Evolutionary conservation across 2,329 filamentous ascomycete species (phyloP).

Genomic region (Boeremia exigua): DNA sequence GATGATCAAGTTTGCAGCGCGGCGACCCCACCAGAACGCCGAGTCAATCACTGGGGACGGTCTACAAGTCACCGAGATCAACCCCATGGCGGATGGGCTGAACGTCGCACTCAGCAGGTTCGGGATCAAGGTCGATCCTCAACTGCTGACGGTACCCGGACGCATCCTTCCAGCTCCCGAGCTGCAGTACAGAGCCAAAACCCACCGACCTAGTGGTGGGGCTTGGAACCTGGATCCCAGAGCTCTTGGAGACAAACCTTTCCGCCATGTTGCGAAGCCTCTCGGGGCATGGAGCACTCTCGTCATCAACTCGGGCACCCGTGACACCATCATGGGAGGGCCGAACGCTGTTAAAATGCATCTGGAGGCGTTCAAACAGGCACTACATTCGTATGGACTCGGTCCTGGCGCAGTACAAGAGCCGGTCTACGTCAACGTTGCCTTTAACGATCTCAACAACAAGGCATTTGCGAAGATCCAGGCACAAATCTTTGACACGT

Average conservation of each 20-base stretch:
- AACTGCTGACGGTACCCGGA: conserved; percentile 74
- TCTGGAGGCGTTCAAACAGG: conserved; percentile 24
- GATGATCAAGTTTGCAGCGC: conserved; percentile 43
- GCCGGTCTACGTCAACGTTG: conserved; percentile 18
- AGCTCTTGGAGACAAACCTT: conserved; percentile 33
- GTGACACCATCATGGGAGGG: conserved; percentile 29
- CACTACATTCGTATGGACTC: conserved; percentile 34
- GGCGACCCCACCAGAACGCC: conserved; percentile 38
- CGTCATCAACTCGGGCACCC: conserved; percentile 35
- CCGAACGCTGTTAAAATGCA: conserved; percentile 5
- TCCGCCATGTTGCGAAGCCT: conserved; percentile 23
- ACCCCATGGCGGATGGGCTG: conserved; percentile 25
- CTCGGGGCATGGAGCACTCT: conserved; percentile 38
- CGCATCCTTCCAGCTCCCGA: conserved; percentile 69
- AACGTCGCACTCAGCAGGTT: conserved; percentile 55
- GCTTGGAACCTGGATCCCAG: conserved; percentile 70
- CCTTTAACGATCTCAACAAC: conserved; percentile 23
- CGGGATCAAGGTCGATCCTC: conserved; percentile 65
- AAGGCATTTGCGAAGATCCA: conserved; percentile 56
- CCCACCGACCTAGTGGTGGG: conserved; percentile 56
- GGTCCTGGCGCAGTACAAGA: conserved; percentile 21
- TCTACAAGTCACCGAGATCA: conserved; percentile 34
- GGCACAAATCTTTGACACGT: conserved; percentile 63
- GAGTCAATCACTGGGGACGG: conserved; percentile 37
- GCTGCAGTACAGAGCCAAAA: conserved; percentile 61